phyloP scores from a whole-genome alignment of 129 eudicot genomes.

The Apium graveolens region DNA sequence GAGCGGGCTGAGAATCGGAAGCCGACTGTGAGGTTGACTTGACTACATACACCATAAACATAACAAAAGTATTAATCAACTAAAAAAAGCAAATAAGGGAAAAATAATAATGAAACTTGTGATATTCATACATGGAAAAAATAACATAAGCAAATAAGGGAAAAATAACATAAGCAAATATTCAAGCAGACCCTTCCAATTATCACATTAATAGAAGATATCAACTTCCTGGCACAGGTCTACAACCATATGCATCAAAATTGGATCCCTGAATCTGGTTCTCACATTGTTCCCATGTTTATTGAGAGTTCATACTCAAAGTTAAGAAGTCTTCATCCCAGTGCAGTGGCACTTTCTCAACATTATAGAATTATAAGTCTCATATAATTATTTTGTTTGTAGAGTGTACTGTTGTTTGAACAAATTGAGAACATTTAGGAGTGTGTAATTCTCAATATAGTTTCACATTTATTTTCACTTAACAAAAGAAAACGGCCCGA shows the following conservation, averaged over 20 bases:
- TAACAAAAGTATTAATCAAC: no score
- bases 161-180: slow-evolving; percentile 29
- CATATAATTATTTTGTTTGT: neutral
- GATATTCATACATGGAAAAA: no score
- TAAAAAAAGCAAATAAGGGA: no score
- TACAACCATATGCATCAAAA: slow-evolving; percentile 36
- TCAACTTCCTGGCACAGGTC: slow-evolving; percentile 47
- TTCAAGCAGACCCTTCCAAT: slow-evolving; percentile 41
- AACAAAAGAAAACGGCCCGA: neutral
- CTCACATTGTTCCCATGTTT: slow-evolving; percentile 37
- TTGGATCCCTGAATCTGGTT: slow-evolving; percentile 48
- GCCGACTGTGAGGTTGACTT: no score
- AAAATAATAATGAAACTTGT: no score
- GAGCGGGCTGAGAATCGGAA: no score
- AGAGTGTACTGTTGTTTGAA: neutral
- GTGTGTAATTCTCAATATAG: neutral
- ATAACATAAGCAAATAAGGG: no score
- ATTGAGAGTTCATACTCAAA: slow-evolving; percentile 48
- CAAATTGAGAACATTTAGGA: neutral
- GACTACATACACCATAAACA: no score
- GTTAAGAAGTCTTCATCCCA: slow-evolving; percentile 25
- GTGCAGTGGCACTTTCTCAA: neutral
- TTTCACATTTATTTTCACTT: no score
- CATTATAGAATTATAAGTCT: neutral
- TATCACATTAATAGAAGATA: slow-evolving; percentile 46